Evolutionary conservation across 345 rosid genomes (phyloP).

Genomic region (Noccaea bulbosa): DNA sequence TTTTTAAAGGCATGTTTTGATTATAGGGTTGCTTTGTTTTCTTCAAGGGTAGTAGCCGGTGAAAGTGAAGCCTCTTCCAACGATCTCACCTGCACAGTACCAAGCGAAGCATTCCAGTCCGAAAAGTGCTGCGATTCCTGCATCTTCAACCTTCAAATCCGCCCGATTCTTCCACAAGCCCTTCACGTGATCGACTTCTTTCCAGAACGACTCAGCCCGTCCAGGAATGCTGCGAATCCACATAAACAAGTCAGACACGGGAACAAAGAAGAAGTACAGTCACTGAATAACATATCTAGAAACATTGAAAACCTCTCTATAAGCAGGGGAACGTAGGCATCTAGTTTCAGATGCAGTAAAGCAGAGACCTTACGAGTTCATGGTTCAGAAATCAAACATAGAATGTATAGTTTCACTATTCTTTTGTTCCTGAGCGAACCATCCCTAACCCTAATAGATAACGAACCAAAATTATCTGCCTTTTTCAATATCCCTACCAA

Average conservation of each 20-base stretch:
- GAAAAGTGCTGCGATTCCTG: constrained; percentile 64
- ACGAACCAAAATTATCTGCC: background rate
- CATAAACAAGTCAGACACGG: constrained; percentile 16
- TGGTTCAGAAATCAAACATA: background rate
- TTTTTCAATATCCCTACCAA: background rate
- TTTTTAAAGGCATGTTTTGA: constrained; percentile 4
- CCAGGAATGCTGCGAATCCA: constrained; percentile 58
- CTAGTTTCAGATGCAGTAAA: constrained; percentile 13
- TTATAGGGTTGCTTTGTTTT: constrained; percentile 10
- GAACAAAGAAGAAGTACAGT: background rate
- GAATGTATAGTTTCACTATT: background rate
- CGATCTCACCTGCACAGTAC: constrained; percentile 75
- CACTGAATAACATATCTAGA: background rate
- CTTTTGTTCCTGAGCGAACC: background rate
- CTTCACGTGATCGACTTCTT: constrained; percentile 61
- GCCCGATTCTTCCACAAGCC: constrained; percentile 59
- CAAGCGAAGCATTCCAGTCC: constrained; percentile 78
- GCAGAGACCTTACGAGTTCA: background rate
- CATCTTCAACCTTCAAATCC: constrained; percentile 70
- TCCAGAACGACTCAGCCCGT: constrained; percentile 60
- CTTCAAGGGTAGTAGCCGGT: constrained; percentile 65
- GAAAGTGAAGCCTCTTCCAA: constrained; percentile 76
- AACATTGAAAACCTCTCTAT: background rate
- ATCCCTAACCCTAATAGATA: background rate
- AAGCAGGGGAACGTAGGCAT: background rate